These are phyloP conservation scores for Phaeolepiota aurea DNA, from an alignment of 768 basidiomycete genomes.

Conservation along the genomic window DNA sequence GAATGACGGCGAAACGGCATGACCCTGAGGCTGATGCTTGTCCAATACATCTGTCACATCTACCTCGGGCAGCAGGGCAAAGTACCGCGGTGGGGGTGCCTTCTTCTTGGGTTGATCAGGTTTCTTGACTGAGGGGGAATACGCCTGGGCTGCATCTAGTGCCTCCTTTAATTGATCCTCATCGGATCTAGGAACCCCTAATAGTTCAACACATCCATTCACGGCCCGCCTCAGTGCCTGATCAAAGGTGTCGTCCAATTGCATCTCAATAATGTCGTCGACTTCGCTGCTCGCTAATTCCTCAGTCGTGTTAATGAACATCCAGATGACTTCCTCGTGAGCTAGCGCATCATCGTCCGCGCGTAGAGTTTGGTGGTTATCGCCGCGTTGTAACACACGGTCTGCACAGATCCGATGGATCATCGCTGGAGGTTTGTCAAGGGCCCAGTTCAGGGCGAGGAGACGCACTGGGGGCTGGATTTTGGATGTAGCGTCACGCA, in stretches of 20 bases:
- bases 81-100: conserved; percentile 55
- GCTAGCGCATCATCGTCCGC: conserved; percentile 37
- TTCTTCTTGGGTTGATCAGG: conserved; percentile 19
- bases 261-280: conserved; percentile 63
- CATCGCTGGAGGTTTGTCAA: conserved; percentile 44
- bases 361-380: conserved; percentile 78
- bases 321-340: conserved; percentile 80
- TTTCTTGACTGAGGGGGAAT: conserved; percentile 20
- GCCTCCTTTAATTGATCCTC: conserved; percentile 51
- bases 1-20: conserved; percentile 19
- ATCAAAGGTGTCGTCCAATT: conserved; percentile 45
- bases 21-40: conserved; percentile 23
- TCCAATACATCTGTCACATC: conserved; percentile 45
- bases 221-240: conserved; percentile 50
- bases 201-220: conserved; percentile 42
- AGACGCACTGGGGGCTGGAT: conserved; percentile 54
- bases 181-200: conserved; percentile 45
- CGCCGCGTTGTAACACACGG: conserved; percentile 67
- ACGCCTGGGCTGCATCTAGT: conserved; percentile 32
- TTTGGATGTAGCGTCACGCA: conserved; percentile 46
- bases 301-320: conserved; percentile 62
- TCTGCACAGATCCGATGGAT: conserved; percentile 72
- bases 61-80: conserved; percentile 68
- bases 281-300: conserved; percentile 53
- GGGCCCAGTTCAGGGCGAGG: conserved; percentile 74